Evolutionary conservation across 768 basidiomycete genomes (phyloP).

Genomic region (Fibroporia radiculosa): DNA sequence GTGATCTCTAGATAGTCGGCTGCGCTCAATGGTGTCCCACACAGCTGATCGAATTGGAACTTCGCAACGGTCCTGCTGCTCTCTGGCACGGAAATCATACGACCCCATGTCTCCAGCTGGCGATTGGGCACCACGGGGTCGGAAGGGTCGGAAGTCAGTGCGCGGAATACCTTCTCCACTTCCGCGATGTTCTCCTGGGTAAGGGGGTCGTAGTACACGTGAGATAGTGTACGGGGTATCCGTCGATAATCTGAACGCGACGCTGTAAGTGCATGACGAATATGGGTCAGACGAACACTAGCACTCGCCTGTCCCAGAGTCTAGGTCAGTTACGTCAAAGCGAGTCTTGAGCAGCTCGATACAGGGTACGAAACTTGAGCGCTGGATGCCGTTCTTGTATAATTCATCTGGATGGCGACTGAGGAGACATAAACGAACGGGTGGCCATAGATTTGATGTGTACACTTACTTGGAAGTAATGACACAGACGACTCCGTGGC

Average conservation of each 20-base stretch:
- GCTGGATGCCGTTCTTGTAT: constrained; percentile 98
- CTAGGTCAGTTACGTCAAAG: constrained; percentile 85
- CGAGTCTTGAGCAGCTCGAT: constrained; percentile 87
- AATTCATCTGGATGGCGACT: constrained; percentile 97
- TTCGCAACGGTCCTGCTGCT: constrained; percentile 75
- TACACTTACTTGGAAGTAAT: constrained; percentile 90
- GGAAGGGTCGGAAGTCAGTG: constrained; percentile 49
- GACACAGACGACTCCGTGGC: constrained; percentile 86
- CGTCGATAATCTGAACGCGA: constrained; percentile 77
- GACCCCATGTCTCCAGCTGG: constrained; percentile 81
- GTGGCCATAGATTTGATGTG: not conserved
- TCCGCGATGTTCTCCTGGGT: constrained; percentile 56
- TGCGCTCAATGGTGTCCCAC: constrained; percentile 83
- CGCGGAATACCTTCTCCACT: constrained; percentile 77
- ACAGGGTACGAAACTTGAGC: constrained; percentile 88
- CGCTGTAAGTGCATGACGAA: constrained; percentile 6
- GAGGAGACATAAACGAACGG: not conserved
- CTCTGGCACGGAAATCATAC: constrained; percentile 70
- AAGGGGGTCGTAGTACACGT: constrained; percentile 87
- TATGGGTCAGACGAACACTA: not conserved
- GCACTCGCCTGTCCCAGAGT: constrained; percentile 82
- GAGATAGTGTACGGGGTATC: constrained; percentile 84
- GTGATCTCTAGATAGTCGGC: constrained; percentile 96
- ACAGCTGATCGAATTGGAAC: constrained; percentile 82
- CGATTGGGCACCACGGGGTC: constrained; percentile 57